Evolutionary conservation across 306 rosid genomes (phyloP).

Genomic region (Arachis hypogaea): DNA sequence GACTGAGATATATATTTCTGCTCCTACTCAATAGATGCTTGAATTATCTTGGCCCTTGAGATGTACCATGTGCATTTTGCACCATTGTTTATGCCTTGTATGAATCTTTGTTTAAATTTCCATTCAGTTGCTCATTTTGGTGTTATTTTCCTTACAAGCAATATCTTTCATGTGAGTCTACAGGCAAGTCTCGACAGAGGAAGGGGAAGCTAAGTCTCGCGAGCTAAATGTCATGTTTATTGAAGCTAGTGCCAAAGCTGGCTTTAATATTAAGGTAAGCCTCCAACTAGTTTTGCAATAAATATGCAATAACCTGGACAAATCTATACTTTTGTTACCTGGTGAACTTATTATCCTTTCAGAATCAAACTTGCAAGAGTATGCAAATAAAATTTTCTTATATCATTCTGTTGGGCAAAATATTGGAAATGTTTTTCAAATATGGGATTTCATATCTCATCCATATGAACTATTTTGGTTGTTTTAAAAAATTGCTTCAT

Average conservation of each 20-base stretch:
- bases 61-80: constrained; percentile 15
- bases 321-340: constrained; percentile 4
- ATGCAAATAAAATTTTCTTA: neutral
- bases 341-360: neutral
- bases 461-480: constrained; percentile 28
- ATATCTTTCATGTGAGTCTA: constrained; percentile 16
- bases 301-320: constrained; percentile 24
- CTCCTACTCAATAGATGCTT: constrained; percentile 3
- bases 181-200: constrained; percentile 58
- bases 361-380: constrained; percentile 32
- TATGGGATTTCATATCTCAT: constrained; percentile 15
- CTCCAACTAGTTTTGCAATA: neutral
- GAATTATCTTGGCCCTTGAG: constrained; percentile 10
- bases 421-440: constrained; percentile 19
- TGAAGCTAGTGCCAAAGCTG: constrained; percentile 55
- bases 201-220: constrained; percentile 55
- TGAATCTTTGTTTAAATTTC: neutral
- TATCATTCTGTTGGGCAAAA: constrained; percentile 9
- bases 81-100: constrained; percentile 15
- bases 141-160: constrained; percentile 24
- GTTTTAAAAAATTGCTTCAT: neutral
- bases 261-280: constrained; percentile 49
- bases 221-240: constrained; percentile 51
- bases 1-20: constrained; percentile 5
- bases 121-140: neutral